Evolutionary conservation across 805 yeast species (phyloP).

Genomic region (Candida tammaniensis): DNA sequence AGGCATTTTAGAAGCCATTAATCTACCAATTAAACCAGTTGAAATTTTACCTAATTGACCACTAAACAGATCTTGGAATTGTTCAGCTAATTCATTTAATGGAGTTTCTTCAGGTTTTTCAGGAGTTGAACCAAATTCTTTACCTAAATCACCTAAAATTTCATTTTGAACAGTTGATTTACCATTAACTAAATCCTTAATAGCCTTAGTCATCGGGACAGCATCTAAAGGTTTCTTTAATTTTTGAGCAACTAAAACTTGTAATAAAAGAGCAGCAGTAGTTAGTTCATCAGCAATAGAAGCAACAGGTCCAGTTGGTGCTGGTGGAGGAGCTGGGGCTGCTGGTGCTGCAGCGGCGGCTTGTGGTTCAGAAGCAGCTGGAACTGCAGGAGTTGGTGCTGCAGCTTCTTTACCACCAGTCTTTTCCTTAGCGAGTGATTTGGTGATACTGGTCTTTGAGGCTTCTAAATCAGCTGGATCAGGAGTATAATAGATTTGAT

Average conservation of each 20-base stretch:
- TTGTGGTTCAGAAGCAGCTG: slow-evolving; percentile 48
- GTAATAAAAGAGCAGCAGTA: slow-evolving; percentile 76
- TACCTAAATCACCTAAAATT: slow-evolving; percentile 96
- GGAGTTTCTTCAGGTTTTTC: slow-evolving; percentile 99
- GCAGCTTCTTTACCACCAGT: slow-evolving; percentile 13
- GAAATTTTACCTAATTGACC: slow-evolving; percentile 95
- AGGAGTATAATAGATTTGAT: slow-evolving; percentile 92
- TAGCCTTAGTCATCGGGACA: slow-evolving; percentile 85
- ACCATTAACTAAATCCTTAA: slow-evolving; percentile 97
- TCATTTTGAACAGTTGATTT: slow-evolving; percentile 98
- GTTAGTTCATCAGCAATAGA: slow-evolving; percentile 88
- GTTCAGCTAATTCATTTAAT: slow-evolving; percentile 90
- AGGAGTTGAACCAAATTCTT: slow-evolving; percentile 96
- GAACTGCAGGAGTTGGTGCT: slow-evolving; percentile 24
- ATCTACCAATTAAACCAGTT: slow-evolving; percentile 80
- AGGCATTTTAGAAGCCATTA: slow-evolving; percentile 97
- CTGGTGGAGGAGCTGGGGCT: slow-evolving; percentile 59
- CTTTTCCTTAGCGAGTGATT: slow-evolving; percentile 5
- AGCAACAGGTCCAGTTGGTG: slow-evolving; percentile 77
- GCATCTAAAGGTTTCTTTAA: slow-evolving; percentile 87
- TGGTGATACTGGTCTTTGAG: slow-evolving; percentile 14
- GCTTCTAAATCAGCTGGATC: slow-evolving; percentile 57
- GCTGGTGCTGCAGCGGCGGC: slow-evolving; percentile 58
- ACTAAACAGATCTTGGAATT: slow-evolving; percentile 84
- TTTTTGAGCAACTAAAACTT: slow-evolving; percentile 91